phyloP scores from a whole-genome alignment of 805 yeast genomes.

The Starmerella apicola region DNA sequence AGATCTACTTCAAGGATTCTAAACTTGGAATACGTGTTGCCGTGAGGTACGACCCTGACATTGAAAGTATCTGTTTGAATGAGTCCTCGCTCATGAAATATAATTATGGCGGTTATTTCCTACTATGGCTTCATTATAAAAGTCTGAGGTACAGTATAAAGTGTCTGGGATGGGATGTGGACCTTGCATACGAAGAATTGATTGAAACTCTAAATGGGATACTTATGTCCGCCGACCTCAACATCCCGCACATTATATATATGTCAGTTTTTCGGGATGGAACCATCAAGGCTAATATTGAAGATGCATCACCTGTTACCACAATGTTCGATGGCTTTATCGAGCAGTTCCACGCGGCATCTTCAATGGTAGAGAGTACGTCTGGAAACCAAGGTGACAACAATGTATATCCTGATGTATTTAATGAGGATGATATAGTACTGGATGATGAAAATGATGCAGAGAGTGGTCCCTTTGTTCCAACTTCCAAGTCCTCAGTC shows the following conservation, averaged over 20 bases:
- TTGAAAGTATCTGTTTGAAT: background rate
- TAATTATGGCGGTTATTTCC: slow-evolving; percentile 2
- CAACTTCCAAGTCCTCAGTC: too few species aligned
- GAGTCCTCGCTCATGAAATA: background rate
- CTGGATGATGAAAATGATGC: too few species aligned
- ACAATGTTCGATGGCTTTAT: slow-evolving; percentile 1
- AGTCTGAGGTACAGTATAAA: background rate
- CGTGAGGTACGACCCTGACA: slow-evolving; percentile 5
- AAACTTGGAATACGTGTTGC: background rate
- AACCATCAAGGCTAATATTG: background rate
- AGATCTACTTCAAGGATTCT: background rate
- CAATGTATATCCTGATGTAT: too few species aligned
- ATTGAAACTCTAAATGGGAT: background rate
- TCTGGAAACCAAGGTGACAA: too few species aligned
- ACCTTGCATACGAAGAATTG: background rate
- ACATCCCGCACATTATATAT: background rate
- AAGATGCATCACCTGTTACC: background rate
- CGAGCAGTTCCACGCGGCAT: background rate
- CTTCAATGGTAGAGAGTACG: too few species aligned
- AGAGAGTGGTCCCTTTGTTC: too few species aligned
- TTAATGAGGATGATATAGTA: too few species aligned
- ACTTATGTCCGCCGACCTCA: background rate
- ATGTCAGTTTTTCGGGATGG: background rate
- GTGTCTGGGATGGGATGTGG: background rate
- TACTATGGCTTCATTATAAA: slow-evolving; percentile 5